Evolutionary conservation across 768 basidiomycete species (phyloP).

Genomic region (Pisolithus marmoratus): DNA sequence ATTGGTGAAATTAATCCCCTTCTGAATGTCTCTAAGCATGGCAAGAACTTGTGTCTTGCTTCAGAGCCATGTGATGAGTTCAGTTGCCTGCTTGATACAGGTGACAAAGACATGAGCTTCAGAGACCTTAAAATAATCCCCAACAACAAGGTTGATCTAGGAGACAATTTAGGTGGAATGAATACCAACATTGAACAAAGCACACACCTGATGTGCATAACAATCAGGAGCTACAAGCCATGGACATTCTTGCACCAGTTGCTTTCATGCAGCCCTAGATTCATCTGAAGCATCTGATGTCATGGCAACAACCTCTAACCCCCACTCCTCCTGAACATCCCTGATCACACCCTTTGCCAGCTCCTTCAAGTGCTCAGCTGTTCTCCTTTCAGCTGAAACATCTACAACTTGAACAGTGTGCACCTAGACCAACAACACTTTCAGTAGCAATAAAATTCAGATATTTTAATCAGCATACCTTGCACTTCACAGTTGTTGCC

Average conservation of each 20-base stretch:
- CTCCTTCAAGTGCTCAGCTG: slow-evolving; percentile 24
- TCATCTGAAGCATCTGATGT: slow-evolving; percentile 33
- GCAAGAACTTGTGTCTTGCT: slow-evolving; percentile 31
- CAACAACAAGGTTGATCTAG: slow-evolving; percentile 38
- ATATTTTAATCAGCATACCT: slow-evolving; percentile 14
- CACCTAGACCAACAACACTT: too few relatives aligned
- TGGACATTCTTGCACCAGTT: slow-evolving; percentile 16
- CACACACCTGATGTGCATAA: slow-evolving; percentile 33
- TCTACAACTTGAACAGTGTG: slow-evolving; percentile 29
- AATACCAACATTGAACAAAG: too few relatives aligned
- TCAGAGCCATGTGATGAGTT: slow-evolving; percentile 34
- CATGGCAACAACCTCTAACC: slow-evolving; percentile 19
- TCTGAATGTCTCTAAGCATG: slow-evolving; percentile 20
- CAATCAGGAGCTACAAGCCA: slow-evolving; percentile 30
- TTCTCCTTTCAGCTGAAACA: slow-evolving; percentile 27
- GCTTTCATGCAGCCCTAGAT: slow-evolving; percentile 18
- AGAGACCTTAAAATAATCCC: slow-evolving; percentile 30
- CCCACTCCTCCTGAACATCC: slow-evolving; percentile 19
- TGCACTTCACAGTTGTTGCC: slow-evolving; percentile 12
- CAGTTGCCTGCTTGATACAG: slow-evolving; percentile 16
- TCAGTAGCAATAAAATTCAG: too few relatives aligned
- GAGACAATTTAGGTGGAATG: too few relatives aligned
- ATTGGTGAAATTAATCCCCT: not conserved
- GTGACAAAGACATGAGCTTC: not conserved
- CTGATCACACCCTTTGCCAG: slow-evolving; percentile 13